Evolutionary conservation across 2,329 filamentous ascomycete species (phyloP).

Genomic region (Fusarium luffae): DNA sequence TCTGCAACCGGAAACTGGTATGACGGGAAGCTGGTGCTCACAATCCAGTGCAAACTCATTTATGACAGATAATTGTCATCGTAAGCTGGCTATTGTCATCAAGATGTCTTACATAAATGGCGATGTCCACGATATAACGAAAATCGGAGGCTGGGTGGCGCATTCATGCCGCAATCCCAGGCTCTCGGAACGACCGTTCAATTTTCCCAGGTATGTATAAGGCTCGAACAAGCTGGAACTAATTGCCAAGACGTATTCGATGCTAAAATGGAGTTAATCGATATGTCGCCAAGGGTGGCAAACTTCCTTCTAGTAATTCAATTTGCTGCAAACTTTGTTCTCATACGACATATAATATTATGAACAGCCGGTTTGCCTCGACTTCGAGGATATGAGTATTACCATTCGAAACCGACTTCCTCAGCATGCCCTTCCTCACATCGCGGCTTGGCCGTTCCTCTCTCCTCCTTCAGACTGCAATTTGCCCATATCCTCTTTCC

Average conservation of each 20-base stretch:
- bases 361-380: neutral
- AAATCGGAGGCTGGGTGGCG: neutral
- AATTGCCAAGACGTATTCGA: no score
- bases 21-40: rapidly evolving
- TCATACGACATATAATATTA: no score
- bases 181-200: neutral
- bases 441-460: no score
- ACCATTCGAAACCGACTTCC: rapidly evolving
- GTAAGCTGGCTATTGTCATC: no score
- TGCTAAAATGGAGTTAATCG: neutral
- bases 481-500: neutral
- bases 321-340: no score
- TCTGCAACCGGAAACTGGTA: neutral
- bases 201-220: rapidly evolving
- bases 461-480: neutral
- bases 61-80: no score
- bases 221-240: neutral
- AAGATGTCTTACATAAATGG: no score
- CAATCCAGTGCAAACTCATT: neutral
- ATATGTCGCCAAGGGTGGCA: rapidly evolving
- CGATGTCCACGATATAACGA: no score
- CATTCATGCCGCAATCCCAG: rapidly evolving
- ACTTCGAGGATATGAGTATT: neutral
- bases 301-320: no score
- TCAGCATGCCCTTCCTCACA: neutral